phyloP scores from a whole-genome alignment of 768 basidiomycete genomes.

The Rhodotorula diobovata region DNA sequence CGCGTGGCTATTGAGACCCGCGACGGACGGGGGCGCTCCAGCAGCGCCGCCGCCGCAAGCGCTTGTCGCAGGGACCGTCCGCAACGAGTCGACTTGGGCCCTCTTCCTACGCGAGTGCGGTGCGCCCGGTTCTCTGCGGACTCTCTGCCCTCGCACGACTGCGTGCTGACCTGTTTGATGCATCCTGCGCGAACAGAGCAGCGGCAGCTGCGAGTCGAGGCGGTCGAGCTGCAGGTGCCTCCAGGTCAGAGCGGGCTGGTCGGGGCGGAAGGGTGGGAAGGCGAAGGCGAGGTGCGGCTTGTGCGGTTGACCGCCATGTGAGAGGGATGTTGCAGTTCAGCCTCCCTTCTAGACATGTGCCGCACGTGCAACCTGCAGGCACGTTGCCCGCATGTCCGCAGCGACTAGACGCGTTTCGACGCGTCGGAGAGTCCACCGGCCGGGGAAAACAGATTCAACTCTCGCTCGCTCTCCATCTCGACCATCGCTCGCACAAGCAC shows the following conservation, averaged over 20 bases:
- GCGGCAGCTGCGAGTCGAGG: neutral
- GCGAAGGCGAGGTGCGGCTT: slow-evolving; percentile 30
- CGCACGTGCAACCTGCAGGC: no score
- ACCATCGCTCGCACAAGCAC: neutral
- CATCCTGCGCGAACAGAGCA: neutral
- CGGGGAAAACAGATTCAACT: neutral
- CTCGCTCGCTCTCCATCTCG: neutral
- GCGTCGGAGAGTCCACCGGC: neutral
- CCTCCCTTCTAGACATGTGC: no score
- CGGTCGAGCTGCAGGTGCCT: neutral
- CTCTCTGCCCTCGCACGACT: neutral
- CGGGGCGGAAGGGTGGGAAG: slow-evolving; percentile 34
- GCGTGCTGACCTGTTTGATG: neutral
- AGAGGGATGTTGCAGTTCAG: no score
- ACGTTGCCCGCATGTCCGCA: no score
- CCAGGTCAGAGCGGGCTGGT: slow-evolving; percentile 17
- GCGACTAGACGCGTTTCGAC: neutral
- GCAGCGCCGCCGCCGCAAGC: slow-evolving; percentile 6
- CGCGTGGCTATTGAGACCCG: neutral
- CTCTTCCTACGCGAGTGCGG: slow-evolving; percentile 20
- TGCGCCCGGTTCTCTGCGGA: neutral
- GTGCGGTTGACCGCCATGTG: neutral
- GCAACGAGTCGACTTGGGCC: slow-evolving; percentile 30
- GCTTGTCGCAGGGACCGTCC: slow-evolving; percentile 32
- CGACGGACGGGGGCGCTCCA: rapidly evolving